phyloP scores from a whole-genome alignment of 306 rosid genomes.

The Benincasa hispida region DNA sequence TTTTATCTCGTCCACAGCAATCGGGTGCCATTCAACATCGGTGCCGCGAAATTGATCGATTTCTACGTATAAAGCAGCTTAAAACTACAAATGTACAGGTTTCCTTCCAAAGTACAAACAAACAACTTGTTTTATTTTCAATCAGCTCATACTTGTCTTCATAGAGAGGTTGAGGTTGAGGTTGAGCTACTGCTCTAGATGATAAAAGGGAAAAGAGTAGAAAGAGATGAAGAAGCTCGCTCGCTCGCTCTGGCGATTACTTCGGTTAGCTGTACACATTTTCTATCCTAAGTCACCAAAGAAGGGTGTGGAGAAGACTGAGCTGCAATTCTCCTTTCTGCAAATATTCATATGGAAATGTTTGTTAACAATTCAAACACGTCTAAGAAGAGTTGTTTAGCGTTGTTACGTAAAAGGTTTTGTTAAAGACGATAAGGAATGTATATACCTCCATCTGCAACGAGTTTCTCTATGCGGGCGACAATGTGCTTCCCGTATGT shows the following conservation, averaged over 20 bases:
- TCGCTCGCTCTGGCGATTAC: slow-evolving; percentile 30
- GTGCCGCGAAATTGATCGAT: slow-evolving; percentile 8
- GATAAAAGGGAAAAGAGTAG: slow-evolving; percentile 11
- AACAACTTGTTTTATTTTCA: slow-evolving; percentile 43
- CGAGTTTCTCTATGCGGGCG: slow-evolving; percentile 98
- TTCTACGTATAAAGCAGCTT: slow-evolving; percentile 65
- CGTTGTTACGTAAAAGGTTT: background rate
- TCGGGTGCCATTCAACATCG: slow-evolving; percentile 24
- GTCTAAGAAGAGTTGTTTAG: background rate
- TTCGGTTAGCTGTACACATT: slow-evolving; percentile 94
- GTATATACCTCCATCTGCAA: slow-evolving; percentile 82
- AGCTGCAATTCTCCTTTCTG: slow-evolving; percentile 96
- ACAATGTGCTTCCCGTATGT: slow-evolving; percentile 94
- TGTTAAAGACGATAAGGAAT: background rate
- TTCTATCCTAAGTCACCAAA: slow-evolving; percentile 41
- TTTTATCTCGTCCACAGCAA: slow-evolving; percentile 41
- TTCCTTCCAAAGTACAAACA: slow-evolving; percentile 47
- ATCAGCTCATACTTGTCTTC: slow-evolving; percentile 26
- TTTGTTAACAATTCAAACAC: background rate
- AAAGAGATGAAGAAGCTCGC: slow-evolving; percentile 35
- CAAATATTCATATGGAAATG: slow-evolving; percentile 1
- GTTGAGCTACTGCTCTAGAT: slow-evolving; percentile 24
- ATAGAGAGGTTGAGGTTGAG: slow-evolving; percentile 22
- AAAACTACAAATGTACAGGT: slow-evolving; percentile 82
- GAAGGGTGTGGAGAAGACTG: slow-evolving; percentile 73